Percentiles rank a stretch among this genome's conserved stretches.
Evolutionary conservation across 2,329 filamentous ascomycete species (phyloP).

Genomic region (Fusarium sp.): DNA sequence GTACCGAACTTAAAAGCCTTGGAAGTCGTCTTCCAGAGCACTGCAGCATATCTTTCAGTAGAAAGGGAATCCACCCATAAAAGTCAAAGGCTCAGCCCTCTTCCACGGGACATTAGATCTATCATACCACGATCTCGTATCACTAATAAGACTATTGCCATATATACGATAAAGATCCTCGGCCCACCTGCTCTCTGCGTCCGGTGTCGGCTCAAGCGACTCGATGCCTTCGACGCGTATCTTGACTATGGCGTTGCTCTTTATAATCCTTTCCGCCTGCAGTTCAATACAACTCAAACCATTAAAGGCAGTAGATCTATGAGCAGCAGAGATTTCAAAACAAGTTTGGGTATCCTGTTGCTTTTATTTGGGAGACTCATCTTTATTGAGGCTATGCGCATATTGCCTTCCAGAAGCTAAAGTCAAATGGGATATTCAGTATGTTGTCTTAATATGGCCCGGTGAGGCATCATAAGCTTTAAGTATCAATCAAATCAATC

Average conservation of each 20-base stretch:
- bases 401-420: no score
- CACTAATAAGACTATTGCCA: rapidly evolving
- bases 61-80: rapidly evolving
- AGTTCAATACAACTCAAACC: no score
- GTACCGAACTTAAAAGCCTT: rapidly evolving
- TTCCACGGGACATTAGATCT: neutral
- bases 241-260: neutral
- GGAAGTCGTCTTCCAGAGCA: rapidly evolving
- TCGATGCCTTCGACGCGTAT: neutral
- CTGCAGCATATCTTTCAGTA: rapidly evolving
- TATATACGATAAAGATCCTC: neutral
- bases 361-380: no score
- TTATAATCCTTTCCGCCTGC: neutral
- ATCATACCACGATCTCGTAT: neutral
- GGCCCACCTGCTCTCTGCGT: neutral
- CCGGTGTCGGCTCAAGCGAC: neutral
- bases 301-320: no score
- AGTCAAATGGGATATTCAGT: no score
- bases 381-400: no score
- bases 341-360: no score
- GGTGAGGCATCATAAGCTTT: no score
- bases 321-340: no score
- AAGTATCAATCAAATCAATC: no score
- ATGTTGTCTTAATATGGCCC: no score
- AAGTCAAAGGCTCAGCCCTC: neutral